These are phyloP conservation scores for Canavalia gladiata DNA, from an alignment of 306 rosid genomes.

Conservation along the genomic window DNA sequence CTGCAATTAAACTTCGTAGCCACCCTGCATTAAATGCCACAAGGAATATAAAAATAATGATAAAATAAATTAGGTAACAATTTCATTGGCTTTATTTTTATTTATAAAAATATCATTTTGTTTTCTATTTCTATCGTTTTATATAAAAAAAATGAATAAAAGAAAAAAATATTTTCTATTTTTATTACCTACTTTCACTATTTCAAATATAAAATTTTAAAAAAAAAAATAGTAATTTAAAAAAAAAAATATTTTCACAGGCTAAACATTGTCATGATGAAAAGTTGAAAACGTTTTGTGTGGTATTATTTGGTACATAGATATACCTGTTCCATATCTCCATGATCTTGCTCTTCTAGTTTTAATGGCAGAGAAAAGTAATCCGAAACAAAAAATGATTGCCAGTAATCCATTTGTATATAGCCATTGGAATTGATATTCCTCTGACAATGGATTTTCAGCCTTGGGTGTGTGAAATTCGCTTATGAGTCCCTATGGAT, in stretches of 20 bases:
- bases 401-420: slow-evolving; percentile 79
- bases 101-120: too few species aligned
- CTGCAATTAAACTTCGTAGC: slow-evolving; percentile 69
- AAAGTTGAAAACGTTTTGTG: neutral
- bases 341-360: slow-evolving; percentile 82
- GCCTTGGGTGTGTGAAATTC: slow-evolving; percentile 64
- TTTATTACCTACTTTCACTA: too few species aligned
- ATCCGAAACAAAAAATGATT: slow-evolving; percentile 66
- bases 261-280: too few species aligned
- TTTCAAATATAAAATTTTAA: too few species aligned
- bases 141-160: too few species aligned
- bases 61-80: neutral
- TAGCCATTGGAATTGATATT: slow-evolving; percentile 63
- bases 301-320: neutral
- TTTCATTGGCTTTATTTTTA: too few species aligned
- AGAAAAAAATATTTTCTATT: too few species aligned
- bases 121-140: too few species aligned
- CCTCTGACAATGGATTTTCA: slow-evolving; percentile 51
- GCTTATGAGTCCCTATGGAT: slow-evolving; percentile 66
- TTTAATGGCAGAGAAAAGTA: slow-evolving; percentile 59
- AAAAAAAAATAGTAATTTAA: too few species aligned
- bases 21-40: slow-evolving; percentile 58
- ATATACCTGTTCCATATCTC: slow-evolving; percentile 73
- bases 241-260: too few species aligned
- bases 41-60: slow-evolving; percentile 19